phyloP scores from a whole-genome alignment of 1,284 basidiomycete species.

The Naganishia sp. region DNA sequence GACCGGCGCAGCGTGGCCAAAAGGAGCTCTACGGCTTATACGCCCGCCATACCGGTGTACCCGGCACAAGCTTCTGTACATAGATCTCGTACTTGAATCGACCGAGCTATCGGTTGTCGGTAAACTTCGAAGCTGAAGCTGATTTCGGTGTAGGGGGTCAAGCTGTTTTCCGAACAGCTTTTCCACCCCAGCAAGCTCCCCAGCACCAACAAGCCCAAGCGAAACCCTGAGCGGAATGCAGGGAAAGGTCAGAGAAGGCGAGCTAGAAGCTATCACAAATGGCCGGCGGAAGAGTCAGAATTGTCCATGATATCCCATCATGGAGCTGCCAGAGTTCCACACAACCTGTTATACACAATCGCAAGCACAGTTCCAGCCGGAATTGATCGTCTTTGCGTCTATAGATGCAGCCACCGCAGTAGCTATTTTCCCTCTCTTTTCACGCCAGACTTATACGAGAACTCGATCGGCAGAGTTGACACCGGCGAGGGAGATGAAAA shows the following conservation, averaged over 20 bases:
- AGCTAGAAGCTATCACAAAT: too few species aligned
- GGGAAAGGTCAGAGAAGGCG: too few species aligned
- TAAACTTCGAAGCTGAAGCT: too few species aligned
- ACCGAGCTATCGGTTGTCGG: too few species aligned
- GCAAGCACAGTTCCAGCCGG: background rate
- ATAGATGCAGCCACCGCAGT: slow-evolving; percentile 7
- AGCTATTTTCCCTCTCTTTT: background rate
- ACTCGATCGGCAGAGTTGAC: slow-evolving; percentile 29
- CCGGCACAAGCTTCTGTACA: too few species aligned
- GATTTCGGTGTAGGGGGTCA: too few species aligned
- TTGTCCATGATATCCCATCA: slow-evolving; percentile 27
- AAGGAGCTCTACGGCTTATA: too few species aligned
- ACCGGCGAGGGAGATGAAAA: slow-evolving; percentile 46
- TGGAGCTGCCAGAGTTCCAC: slow-evolving; percentile 17
- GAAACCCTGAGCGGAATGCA: background rate
- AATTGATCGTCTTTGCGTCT: slow-evolving; percentile 6
- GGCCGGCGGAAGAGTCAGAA: slow-evolving; percentile 6
- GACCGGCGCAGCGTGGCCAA: too few species aligned
- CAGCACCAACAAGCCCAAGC: background rate
- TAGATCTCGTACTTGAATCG: too few species aligned
- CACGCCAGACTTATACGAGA: slow-evolving; percentile 6
- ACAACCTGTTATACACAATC: slow-evolving; percentile 25
- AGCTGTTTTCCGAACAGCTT: too few species aligned
- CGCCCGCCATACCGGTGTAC: too few species aligned
- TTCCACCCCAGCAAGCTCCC: too few species aligned